phyloP scores from a whole-genome alignment of 2,329 filamentous ascomycete genomes.

The Ramularia collo-cygni region DNA sequence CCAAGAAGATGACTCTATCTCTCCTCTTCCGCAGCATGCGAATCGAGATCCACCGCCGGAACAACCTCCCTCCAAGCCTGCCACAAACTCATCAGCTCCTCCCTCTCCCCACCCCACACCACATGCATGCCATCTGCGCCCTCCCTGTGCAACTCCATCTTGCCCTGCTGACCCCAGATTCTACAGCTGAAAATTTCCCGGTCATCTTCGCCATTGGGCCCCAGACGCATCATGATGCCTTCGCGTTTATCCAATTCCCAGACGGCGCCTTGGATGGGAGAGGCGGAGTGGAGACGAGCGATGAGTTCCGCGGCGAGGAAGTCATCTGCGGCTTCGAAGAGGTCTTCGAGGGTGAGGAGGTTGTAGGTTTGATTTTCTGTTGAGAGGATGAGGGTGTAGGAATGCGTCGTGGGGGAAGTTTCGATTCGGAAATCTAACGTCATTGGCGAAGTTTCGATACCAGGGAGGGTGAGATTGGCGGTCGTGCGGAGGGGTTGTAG shows the following conservation, averaged over 20 bases:
- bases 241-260: not conserved
- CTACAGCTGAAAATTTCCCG: not conserved
- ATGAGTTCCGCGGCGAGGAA: slow-evolving; percentile 1
- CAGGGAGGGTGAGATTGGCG: slow-evolving; percentile 1
- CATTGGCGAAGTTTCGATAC: slow-evolving; percentile 1
- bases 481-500: slow-evolving; percentile 1
- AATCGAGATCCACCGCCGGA: no score
- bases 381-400: not conserved
- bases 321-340: slow-evolving; percentile 8
- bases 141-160: not conserved
- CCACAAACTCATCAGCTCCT: not conserved
- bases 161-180: not conserved
- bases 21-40: no score
- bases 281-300: not conserved
- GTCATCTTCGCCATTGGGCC: not conserved
- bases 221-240: not conserved
- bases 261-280: not conserved
- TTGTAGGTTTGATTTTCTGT: not conserved
- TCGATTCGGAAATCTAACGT: slow-evolving; percentile 3
- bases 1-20: no score
- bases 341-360: slow-evolving; percentile 2
- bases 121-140: not conserved
- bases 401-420: no score
- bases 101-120: not conserved
- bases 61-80: not conserved